Conservation (phyloP, 2,329 filamentous ascomycete species). For the Bipolaris gigantea region DNA sequence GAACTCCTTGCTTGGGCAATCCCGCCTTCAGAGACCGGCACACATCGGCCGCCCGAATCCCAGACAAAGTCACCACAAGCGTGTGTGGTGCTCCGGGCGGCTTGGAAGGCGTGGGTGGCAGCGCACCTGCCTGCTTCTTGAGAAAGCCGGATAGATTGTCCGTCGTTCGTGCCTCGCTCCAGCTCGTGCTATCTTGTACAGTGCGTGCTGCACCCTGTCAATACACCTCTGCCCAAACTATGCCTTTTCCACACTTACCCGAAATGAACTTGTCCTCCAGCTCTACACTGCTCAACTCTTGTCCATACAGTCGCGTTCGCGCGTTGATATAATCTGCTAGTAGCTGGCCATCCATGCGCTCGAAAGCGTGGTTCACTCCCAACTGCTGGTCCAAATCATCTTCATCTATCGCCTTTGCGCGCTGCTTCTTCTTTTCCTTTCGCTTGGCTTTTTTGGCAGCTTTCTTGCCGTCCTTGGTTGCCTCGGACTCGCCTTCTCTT, state of each 20-base stretch:
- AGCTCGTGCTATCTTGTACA: slow-evolving; percentile 79
- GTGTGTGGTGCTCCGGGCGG: slow-evolving; percentile 70
- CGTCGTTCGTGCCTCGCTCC: slow-evolving; percentile 65
- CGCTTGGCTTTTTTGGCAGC: slow-evolving; percentile 42
- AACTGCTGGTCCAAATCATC: slow-evolving; percentile 53
- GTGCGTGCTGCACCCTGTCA: slow-evolving; percentile 60
- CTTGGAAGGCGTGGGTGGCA: slow-evolving; percentile 66
- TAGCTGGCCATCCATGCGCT: slow-evolving; percentile 78
- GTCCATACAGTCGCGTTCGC: slow-evolving; percentile 74
- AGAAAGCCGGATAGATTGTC: slow-evolving; percentile 79
- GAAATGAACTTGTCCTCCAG: slow-evolving; percentile 79
- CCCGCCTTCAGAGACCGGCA: slow-evolving; percentile 74
- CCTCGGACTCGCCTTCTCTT: slow-evolving; percentile 38
- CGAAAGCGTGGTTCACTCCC: slow-evolving; percentile 76
- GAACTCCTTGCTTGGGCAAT: slow-evolving; percentile 47
- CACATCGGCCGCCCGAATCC: slow-evolving; percentile 82
- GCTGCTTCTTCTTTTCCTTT: slow-evolving; percentile 61
- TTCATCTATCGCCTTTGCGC: slow-evolving; percentile 65
- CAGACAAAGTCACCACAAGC: slow-evolving; percentile 81
- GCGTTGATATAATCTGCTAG: slow-evolving; percentile 85
- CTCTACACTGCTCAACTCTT: slow-evolving; percentile 80
- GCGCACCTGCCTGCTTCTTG: slow-evolving; percentile 63
- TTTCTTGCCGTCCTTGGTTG: slow-evolving; percentile 40
- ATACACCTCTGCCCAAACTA: neutral
- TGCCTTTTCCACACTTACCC: slow-evolving; percentile 53